Evolutionary conservation across 768 basidiomycete species (phyloP).

Genomic region (Leucosporidium creatinivorum): DNA sequence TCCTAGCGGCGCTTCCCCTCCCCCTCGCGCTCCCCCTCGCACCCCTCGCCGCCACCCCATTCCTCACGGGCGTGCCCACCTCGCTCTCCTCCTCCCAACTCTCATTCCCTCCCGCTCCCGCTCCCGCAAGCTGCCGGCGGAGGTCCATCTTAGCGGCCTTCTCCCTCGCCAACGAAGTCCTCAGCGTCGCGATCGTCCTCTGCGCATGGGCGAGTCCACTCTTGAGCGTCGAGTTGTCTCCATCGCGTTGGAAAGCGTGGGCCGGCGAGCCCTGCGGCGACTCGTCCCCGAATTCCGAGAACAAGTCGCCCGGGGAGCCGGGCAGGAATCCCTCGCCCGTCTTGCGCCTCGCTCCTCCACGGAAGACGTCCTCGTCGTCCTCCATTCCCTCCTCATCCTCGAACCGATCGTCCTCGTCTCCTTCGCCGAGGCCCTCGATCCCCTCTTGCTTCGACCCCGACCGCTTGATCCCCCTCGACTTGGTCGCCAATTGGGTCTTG

Average conservation of each 20-base stretch:
- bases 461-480: conserved; percentile 51
- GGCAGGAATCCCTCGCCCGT: conserved; percentile 34
- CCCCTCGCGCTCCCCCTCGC: conserved; percentile 42
- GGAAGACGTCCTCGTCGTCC: conserved; percentile 43
- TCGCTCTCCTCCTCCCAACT: neutral
- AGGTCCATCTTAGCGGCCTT: conserved; percentile 71
- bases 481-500: conserved; percentile 60
- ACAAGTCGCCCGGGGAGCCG: conserved; percentile 5
- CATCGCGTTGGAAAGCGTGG: conserved; percentile 56
- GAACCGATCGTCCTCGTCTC: conserved; percentile 20
- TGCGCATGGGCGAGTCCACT: conserved; percentile 79
- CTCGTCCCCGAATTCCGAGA: conserved; percentile 24
- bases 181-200: conserved; percentile 72
- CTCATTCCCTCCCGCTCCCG: conserved; percentile 36
- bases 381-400: conserved; percentile 8
- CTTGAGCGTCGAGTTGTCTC: conserved; percentile 59
- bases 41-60: neutral
- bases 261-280: conserved; percentile 31
- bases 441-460: neutral
- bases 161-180: conserved; percentile 69
- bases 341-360: conserved; percentile 37
- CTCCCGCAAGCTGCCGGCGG: conserved; percentile 50
- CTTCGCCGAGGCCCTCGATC: conserved; percentile 21
- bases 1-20: conserved; percentile 46
- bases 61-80: neutral